Evolutionary conservation across 495 filamentous ascomycete species (phyloP), one percentile per base, ranked within the genome.

Genomic region (Xylaria bambusicola): DNA sequence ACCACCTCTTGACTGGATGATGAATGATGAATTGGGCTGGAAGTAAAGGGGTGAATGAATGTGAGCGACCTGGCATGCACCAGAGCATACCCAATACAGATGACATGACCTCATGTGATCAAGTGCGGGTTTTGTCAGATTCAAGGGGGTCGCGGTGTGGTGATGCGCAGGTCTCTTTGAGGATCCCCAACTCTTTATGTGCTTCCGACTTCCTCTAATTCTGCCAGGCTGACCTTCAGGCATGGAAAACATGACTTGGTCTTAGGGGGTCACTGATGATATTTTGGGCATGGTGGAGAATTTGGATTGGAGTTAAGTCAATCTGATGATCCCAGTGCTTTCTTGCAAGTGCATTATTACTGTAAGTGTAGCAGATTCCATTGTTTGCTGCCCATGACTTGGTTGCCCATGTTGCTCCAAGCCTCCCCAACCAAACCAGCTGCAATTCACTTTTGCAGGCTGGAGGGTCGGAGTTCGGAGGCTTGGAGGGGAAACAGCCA

Each of bases 391-490:
- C 26, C 29, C 56, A 50, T 44, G 26, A 44, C 46, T 45, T 15
- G 46, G 13, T 13, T 40, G 23, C 49, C 57, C 48, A 46, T 53
- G 44, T 47, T 10, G 41, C 42, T 47, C 57, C 49, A 23, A 53
- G 48, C 57, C 49, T 45, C 38, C 52, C 26, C 24, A 10, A 3
- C 23, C 49, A 10, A 33, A 10, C 29, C 29, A 58, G 55, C 50
- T 56, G 56, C 62, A 61, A 61, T 61, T 61, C 58, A 61, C 58
- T 47, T 61, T 61, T 61, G 58, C 51, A 56, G 52, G 42, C 62
- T 62, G 61, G 65, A 58, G 36, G 60, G 65, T 62, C 62, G 58
- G 65, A 60, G 35, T 61, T 63, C 12, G n/a, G 65, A 53, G 47
- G 48, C 31, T 63, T 33, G 46, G 54, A 52, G 62, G 53, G 62